A percentile compares a stretch with the other conserved stretches of the same genome.
These are phyloP conservation scores for Pseudoturritis turrita DNA, from an alignment of 345 rosid genomes.

Conservation along the genomic window DNA sequence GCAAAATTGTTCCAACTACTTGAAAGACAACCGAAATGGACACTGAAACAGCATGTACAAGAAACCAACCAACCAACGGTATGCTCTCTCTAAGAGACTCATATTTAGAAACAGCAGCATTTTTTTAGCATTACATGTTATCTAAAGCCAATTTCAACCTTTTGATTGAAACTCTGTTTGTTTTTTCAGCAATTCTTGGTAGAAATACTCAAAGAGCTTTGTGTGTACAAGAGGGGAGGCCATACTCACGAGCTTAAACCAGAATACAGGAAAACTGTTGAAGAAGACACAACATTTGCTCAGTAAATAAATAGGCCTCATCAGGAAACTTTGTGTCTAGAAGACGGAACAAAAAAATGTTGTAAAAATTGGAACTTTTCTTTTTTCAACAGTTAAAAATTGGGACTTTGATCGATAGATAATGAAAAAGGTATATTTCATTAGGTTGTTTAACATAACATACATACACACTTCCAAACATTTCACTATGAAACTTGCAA, in stretches of 20 bases:
- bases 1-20: background rate
- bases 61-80: background rate
- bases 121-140: too few relatives aligned
- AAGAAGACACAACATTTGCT: background rate
- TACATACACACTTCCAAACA: background rate
- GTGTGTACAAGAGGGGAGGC: background rate
- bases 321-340: background rate
- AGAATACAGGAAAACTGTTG: background rate
- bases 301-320: background rate
- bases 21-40: background rate
- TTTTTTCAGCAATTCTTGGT: background rate
- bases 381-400: background rate
- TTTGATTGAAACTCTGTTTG: background rate
- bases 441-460: background rate
- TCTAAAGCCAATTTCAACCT: too few relatives aligned
- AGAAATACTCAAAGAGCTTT: background rate
- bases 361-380: background rate
- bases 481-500: background rate
- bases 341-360: background rate
- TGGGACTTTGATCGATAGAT: background rate
- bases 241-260: background rate
- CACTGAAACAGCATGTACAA: background rate
- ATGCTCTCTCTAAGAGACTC: background rate
- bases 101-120: background rate
- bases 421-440: background rate